Conservation (phyloP, 148 eudicot species). For the Cornus kousa region DNA sequence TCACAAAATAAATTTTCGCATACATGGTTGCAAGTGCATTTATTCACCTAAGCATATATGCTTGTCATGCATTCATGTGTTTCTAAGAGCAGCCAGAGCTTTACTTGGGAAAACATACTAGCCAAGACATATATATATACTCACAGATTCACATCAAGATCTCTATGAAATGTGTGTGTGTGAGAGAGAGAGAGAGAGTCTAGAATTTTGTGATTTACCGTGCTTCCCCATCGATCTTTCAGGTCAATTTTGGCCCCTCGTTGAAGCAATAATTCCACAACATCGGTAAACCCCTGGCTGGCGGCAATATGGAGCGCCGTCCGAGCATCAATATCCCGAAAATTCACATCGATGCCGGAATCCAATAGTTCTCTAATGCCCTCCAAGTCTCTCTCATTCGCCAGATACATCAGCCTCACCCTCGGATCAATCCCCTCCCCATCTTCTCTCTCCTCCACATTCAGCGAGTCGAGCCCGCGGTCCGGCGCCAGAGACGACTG, state of each 20-base stretch:
- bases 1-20: background rate
- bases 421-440: constrained; percentile 47
- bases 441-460: constrained; percentile 13
- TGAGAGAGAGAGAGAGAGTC: background rate
- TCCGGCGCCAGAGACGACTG: constrained; percentile 65
- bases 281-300: constrained; percentile 72
- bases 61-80: background rate
- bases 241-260: constrained; percentile 68
- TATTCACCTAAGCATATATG: no score
- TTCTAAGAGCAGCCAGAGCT: no score
- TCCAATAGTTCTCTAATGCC: constrained; percentile 67
- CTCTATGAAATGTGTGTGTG: background rate
- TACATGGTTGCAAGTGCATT: background rate
- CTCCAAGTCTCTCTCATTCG: constrained; percentile 73
- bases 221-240: constrained; percentile 97
- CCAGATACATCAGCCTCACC: constrained; percentile 64
- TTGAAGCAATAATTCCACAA: constrained; percentile 53
- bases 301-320: constrained; percentile 88
- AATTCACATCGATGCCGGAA: constrained; percentile 62
- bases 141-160: background rate
- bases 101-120: no score
- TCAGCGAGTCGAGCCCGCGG: constrained; percentile 20
- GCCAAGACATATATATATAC: no score
- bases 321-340: constrained; percentile 66
- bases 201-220: constrained; percentile 43